Base-by-base conservation (phyloP, 805 yeast species). In the Suhomyces pyralidae region DNA sequence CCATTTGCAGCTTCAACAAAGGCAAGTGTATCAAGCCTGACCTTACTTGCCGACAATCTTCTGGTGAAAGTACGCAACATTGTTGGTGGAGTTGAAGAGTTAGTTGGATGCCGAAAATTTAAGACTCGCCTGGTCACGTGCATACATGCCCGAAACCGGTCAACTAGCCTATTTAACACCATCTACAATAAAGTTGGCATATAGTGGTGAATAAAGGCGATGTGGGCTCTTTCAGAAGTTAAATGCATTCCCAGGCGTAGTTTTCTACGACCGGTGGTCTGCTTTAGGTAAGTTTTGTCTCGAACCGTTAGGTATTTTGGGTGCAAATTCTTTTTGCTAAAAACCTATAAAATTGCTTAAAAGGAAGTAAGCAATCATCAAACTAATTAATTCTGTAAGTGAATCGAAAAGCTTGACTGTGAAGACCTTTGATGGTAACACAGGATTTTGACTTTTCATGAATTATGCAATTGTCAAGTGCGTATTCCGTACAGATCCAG, bases 1-100 rank as follows among this genome's bases (percentile, higher is more conserved):
- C 81, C 76, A 17, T 81, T 82, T 4, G 77, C 68, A 3, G 83
- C 67, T 71, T 92, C 97, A 36, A 91, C 71, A 56, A 88, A 82
- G 1, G 96, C 87, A 63, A 92, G 77, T 1, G 97, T 90, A 25
- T 74, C 62, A 34, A 67, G 59, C 30, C 62, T 54, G 14, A 55
- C 36, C 17, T 54, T 54, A 7, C 66, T 55, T 7, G 61, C 49
- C 28, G 89, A 82, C 49, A 84, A 82, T 17, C 73, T 78, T 53
- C 55, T 65, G 45, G 54, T 45, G 48, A 40, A 24, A 19, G 12
- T 34, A 40, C 52, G 55, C 30, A 48, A 40, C 54, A 55, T 52
- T 20, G 47, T 10, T 38, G 32, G 22, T 26, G 28, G 26, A 19
- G 30, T 20, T 43, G 25, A 15, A 5, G 15, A 7, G 32, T 20